Base-by-base conservation (phyloP, 371 early-diverging fungal genomes). In the Syncephalis fuscata region DNA sequence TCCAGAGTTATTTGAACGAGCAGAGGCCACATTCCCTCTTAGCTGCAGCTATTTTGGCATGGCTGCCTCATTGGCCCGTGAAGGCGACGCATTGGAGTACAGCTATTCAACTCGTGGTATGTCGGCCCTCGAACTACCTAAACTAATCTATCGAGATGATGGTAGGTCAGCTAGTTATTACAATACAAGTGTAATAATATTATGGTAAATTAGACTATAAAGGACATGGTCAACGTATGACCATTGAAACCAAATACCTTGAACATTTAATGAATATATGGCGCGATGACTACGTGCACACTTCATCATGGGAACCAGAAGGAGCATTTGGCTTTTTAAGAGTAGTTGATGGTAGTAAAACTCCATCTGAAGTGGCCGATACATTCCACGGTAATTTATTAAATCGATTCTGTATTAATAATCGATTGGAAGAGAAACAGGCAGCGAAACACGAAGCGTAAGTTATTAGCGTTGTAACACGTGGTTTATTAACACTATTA, bases 1-100 rank as follows among this genome's bases (percentile, higher is more conserved):
- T 63, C 98, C 98, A 0, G 94, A 99, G 60, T 64, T 99, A 23
- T 98, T 99, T 74, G 92, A 95, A 59, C 82, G 92, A 36, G 88
- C 85, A 0, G 86, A 87, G 56, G 83, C 88, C 3, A 61, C 68
- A 24, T 70, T 82, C 0, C 87, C 92, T 2, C 66, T 80, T 54
- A 66, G 77, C 2, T 69, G 79, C 22, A 71, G 76, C 50, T 46
- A 58, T 3, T 81, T 71, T 32, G 74, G 76, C 32, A 63, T 63
- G 20, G 78, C 79, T 0, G 74, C 70, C 0, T 68, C 79, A 19
- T 59, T 82, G 25, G 62, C 71, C 21, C 75, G 84, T 16, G 84
- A 79, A 49, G 67, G 67, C 11, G 72, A 73, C 23, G 49, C 58
- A 3, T 50, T 76, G 2, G 64, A 67, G 46, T 71, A 74, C 42